Percentiles rank a stretch among this genome's conserved stretches.
Evolutionary conservation across 1,139 yeast genomes (phyloP).

Genomic region (Hyphopichia pseudoburtonii): DNA sequence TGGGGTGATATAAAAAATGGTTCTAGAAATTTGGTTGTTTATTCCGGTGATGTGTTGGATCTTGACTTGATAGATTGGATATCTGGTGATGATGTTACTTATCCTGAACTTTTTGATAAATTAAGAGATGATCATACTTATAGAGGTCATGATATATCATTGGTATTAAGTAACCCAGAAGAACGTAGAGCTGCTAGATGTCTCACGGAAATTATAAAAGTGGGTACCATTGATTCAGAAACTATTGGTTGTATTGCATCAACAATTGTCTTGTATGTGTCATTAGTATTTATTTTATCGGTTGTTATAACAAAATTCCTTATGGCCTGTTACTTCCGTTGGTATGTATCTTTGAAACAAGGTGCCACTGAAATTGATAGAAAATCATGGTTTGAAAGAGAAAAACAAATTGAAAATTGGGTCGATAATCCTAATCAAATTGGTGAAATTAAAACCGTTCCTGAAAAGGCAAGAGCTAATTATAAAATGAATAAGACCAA

Average conservation of each 20-base stretch:
- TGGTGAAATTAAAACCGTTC: constrained; percentile 50
- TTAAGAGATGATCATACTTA: constrained; percentile 55
- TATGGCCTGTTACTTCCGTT: constrained; percentile 85
- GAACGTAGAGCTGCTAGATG: constrained; percentile 80
- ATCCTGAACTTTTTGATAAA: constrained; percentile 69
- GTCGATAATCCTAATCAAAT: constrained; percentile 52
- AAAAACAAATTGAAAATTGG: constrained; percentile 77
- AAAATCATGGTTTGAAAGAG: constrained; percentile 45
- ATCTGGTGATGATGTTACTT: constrained; percentile 61
- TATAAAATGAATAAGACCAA: constrained; percentile 42
- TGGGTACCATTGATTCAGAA: constrained; percentile 86
- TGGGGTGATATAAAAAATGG: constrained; percentile 83
- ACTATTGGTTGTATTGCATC: constrained; percentile 97
- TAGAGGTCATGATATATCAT: constrained; percentile 79
- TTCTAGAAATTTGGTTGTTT: constrained; percentile 79
- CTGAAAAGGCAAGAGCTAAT: constrained; percentile 50
- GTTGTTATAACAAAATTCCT: constrained; percentile 75
- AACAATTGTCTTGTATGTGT: constrained; percentile 71
- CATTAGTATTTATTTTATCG: constrained; percentile 80
- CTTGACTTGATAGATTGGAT: constrained; percentile 76
- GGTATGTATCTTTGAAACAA: constrained; percentile 76
- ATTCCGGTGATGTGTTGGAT: constrained; percentile 85
- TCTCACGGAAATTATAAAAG: constrained; percentile 81
- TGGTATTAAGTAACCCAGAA: constrained; percentile 64
- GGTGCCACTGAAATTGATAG: constrained; percentile 68